Evolutionary conservation across 2,329 filamentous ascomycete genomes (phyloP).

Genomic region (Fusarium sp.): DNA sequence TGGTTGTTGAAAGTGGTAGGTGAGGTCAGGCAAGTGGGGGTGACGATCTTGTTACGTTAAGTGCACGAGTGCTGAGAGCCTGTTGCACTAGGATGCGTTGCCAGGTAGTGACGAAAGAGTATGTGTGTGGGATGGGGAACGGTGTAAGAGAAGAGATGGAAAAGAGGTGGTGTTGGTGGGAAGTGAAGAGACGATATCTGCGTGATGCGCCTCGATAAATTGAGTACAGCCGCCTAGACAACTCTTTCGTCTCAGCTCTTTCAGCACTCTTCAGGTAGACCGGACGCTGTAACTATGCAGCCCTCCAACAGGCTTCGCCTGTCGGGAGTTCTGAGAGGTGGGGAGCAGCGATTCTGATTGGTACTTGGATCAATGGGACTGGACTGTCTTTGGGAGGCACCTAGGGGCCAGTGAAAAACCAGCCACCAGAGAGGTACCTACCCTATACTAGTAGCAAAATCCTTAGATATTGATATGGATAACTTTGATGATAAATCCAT

Average conservation of each 20-base stretch:
- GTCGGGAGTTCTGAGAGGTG: slow-evolving; percentile 34
- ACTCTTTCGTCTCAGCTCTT: slow-evolving; percentile 5
- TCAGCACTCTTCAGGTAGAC: slow-evolving; percentile 2
- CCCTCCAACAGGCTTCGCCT: neutral
- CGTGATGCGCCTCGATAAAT: slow-evolving; percentile 38
- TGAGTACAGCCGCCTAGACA: slow-evolving; percentile 16
- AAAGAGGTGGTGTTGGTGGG: slow-evolving; percentile 25
- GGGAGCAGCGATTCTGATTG: slow-evolving; percentile 45
- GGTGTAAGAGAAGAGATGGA: slow-evolving; percentile 8
- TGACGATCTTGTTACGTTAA: slow-evolving; percentile 27
- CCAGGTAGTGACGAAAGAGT: neutral
- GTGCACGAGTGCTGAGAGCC: neutral
- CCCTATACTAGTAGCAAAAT: neutral
- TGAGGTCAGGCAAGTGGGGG: slow-evolving; percentile 21
- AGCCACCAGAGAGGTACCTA: neutral
- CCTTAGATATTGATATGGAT: too few species aligned
- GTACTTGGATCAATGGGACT: slow-evolving; percentile 1
- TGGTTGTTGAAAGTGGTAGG: slow-evolving; percentile 7
- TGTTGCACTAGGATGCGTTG: neutral
- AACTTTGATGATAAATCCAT: neutral
- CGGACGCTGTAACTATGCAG: neutral
- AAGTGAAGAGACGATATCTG: slow-evolving; percentile 32
- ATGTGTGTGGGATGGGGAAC: neutral
- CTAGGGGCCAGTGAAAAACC: neutral
- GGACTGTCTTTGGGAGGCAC: neutral